A percentile compares a stretch with the other conserved stretches of the same genome.
These are phyloP conservation scores for Colletotrichum cordylinicola DNA, from an alignment of 2,329 filamentous ascomycete species.

Conservation along the genomic window DNA sequence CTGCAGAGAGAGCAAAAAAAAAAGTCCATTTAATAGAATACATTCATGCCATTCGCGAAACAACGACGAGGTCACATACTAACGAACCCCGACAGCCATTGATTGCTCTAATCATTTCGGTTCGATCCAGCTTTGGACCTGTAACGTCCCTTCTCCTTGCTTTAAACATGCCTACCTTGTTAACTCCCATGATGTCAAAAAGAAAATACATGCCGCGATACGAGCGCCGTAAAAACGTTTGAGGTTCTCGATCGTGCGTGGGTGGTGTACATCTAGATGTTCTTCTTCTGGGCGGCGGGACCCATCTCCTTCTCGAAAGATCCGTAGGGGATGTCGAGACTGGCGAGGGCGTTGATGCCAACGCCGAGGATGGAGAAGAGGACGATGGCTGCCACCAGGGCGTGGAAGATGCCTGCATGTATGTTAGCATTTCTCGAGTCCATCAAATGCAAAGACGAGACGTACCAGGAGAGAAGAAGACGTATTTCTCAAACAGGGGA, in stretches of 20 bases:
- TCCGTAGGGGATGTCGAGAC: slow-evolving; percentile 88
- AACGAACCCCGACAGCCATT: not conserved
- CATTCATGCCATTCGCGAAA: slow-evolving; percentile 15
- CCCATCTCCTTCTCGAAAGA: slow-evolving; percentile 98
- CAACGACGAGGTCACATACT: not conserved
- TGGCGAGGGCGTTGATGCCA: slow-evolving; percentile 77
- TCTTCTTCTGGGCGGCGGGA: slow-evolving; percentile 88
- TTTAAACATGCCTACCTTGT: slow-evolving; percentile 13
- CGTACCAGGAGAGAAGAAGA: slow-evolving; percentile 89
- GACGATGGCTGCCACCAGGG: slow-evolving; percentile 71
- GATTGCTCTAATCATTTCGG: not conserved
- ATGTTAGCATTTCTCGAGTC: not conserved
- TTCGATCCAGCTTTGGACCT: not conserved
- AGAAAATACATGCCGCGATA: slow-evolving; percentile 6
- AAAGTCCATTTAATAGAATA: slow-evolving; percentile 18
- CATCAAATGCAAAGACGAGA: slow-evolving; percentile 11
- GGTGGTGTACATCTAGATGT: slow-evolving; percentile 67
- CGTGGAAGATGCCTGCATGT: slow-evolving; percentile 85
- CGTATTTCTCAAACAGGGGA: slow-evolving; percentile 87
- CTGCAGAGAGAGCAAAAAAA: not conserved
- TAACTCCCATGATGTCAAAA: slow-evolving; percentile 20
- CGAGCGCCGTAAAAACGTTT: not conserved
- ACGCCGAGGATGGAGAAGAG: slow-evolving; percentile 80
- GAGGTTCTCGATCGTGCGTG: not conserved
- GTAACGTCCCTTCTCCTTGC: not conserved